These are phyloP conservation scores for Cenchrus purpureus DNA, from an alignment of 176 grass and related monocot genomes.

Conservation along the genomic window DNA sequence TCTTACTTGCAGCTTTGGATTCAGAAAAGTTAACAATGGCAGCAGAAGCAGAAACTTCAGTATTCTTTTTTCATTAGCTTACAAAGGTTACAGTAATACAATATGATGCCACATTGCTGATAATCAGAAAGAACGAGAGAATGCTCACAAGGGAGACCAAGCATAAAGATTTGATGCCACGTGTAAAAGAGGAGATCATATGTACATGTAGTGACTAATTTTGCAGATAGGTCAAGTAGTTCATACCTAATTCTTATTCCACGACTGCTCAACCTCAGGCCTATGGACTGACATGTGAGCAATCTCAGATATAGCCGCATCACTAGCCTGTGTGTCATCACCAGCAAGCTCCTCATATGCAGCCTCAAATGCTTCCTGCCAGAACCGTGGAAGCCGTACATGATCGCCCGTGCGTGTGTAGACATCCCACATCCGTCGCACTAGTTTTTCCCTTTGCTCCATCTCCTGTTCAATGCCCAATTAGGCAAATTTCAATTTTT, in stretches of 20 bases:
- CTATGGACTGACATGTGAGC: conserved; percentile 68
- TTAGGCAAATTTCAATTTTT: conserved; percentile 19
- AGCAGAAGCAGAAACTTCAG: conserved; percentile 10
- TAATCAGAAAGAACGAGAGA: not conserved
- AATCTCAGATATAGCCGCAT: conserved; percentile 73
- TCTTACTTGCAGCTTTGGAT: not conserved
- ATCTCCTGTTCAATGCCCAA: conserved; percentile 60
- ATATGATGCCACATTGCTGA: not conserved
- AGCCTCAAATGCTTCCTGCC: conserved; percentile 91
- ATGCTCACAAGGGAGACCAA: conserved; percentile 2
- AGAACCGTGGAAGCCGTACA: conserved; percentile 65
- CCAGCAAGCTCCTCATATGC: conserved; percentile 83
- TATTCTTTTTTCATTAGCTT: conserved; percentile 6
- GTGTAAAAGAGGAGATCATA: not conserved
- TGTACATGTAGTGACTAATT: not conserved
- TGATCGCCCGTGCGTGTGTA: conserved; percentile 65
- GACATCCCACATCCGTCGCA: conserved; percentile 81
- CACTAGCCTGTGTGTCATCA: conserved; percentile 57
- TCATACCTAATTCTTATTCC: conserved; percentile 44
- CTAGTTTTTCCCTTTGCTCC: conserved; percentile 89
- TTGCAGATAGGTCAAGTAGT: not conserved
- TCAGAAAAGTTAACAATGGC: not conserved
- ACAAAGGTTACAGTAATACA: not conserved
- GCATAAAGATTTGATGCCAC: not conserved
- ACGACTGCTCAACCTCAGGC: conserved; percentile 61